These are phyloP conservation scores for Russula sp. DNA, from an alignment of 768 basidiomycete genomes.

Conservation along the genomic window DNA sequence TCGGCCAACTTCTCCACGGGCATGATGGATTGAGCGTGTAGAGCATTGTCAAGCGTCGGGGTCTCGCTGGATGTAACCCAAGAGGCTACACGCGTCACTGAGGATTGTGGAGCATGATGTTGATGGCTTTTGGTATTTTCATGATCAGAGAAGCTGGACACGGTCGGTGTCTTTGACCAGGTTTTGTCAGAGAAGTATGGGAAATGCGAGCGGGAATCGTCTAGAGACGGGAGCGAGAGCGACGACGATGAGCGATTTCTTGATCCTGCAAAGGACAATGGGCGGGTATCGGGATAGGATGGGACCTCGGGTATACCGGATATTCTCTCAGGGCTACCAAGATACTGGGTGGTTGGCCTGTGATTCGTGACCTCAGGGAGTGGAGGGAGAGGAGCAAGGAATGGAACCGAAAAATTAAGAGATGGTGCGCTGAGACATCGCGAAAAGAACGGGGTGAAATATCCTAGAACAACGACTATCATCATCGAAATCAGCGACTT, in stretches of 20 bases:
- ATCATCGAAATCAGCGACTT: constrained; percentile 5
- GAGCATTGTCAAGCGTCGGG: constrained; percentile 25
- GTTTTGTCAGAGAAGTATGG: constrained; percentile 15
- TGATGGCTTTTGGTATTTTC: constrained; percentile 6
- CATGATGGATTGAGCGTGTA: constrained; percentile 26
- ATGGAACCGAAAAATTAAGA: constrained; percentile 28
- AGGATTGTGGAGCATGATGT: constrained; percentile 3
- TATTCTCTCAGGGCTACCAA: constrained; percentile 13
- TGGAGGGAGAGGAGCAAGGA: constrained; percentile 29
- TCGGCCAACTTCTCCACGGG: constrained; percentile 36
- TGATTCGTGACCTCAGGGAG: constrained; percentile 20
- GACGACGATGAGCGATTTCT: constrained; percentile 23
- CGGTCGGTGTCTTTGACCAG: constrained; percentile 13
- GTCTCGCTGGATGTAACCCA: constrained; percentile 27
- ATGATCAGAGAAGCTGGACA: constrained; percentile 7
- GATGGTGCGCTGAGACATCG: constrained; percentile 30
- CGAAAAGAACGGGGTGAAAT: constrained; percentile 31
- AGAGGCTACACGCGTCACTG: constrained; percentile 19
- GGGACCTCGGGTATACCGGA: constrained; percentile 24
- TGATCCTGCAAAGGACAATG: constrained; percentile 16
- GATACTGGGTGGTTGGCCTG: constrained; percentile 21
- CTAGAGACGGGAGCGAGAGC: constrained; percentile 21
- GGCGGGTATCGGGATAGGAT: constrained; percentile 26
- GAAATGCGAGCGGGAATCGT: constrained; percentile 8
- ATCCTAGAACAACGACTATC: constrained; percentile 28